Conservation (phyloP, 352 stramenopile species). For the Saprolegnia parasitica region DNA sequence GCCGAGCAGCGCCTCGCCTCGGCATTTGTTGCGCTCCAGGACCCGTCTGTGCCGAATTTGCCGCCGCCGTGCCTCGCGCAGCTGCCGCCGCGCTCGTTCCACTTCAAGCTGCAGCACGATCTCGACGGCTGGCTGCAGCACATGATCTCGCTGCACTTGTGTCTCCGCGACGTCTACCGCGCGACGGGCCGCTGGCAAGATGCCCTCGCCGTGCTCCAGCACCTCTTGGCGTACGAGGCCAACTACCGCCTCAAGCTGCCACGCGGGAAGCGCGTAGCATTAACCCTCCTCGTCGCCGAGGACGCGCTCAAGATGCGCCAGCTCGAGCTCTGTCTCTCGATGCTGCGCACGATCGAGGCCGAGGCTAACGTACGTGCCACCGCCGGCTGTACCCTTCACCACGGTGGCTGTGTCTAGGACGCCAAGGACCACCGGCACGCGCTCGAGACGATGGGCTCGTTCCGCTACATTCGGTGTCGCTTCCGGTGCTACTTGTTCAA, state of each 20-base stretch:
- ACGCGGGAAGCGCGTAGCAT: conserved; percentile 67
- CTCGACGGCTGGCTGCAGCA: conserved; percentile 78
- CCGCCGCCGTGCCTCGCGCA: background rate
- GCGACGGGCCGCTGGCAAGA: conserved; percentile 74
- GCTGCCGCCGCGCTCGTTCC: conserved; percentile 3
- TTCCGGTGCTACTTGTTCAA: conserved; percentile 28
- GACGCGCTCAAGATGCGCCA: conserved; percentile 69
- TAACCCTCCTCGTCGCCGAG: conserved; percentile 76
- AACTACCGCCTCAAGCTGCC: conserved; percentile 66
- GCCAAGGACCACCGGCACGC: conserved; percentile 45
- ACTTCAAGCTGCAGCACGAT: conserved; percentile 42
- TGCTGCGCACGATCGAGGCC: conserved; percentile 66
- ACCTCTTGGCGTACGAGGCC: conserved; percentile 40
- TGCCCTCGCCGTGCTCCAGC: conserved; percentile 69
- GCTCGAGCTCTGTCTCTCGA: conserved; percentile 67
- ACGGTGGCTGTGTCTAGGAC: no score
- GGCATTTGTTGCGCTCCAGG: conserved; percentile 11
- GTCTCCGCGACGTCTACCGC: conserved; percentile 72
- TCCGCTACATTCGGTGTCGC: conserved; percentile 43
- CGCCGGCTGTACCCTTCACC: no score
- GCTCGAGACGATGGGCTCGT: conserved; percentile 75
- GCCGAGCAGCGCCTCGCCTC: conserved; percentile 9
- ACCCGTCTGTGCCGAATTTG: background rate
- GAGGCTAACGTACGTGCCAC: conserved; percentile 41
- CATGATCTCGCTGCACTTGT: conserved; percentile 76